Evolutionary conservation across 148 eudicot genomes (phyloP), one percentile per base, ranked within the genome.

Genomic region (Nyssa sinensis): DNA sequence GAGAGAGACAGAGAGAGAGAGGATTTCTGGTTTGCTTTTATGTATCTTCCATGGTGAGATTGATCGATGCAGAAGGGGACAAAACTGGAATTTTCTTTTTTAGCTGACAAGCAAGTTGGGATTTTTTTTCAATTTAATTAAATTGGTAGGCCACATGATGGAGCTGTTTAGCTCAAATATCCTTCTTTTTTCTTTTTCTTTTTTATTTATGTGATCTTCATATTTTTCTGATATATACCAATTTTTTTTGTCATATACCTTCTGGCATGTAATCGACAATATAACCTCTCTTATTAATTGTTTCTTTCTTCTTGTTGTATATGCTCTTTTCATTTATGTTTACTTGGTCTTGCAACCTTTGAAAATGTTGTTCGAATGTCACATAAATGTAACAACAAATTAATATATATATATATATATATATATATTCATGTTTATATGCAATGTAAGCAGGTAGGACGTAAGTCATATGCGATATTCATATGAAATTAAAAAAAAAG

Each of bases 1-100:
- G 66, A 51, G 62, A 16, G 77, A 74, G 19, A n/a, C 25, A 37
- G 34, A 70, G 66, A 51, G 62, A 16, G 77, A 74, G 19, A n/a
- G n/a, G n/a, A 74, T 4, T 7, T 7, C 24, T 31, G 27, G 28
- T 66, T 66, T 51, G n/a, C 5, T 51, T 27, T 41, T 57, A 19
- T 7, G 41, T 47, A 27, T 73, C 30, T 62, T 39, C 41, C 14
- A 35, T 63, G 67, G 37, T 62, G 37, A 60, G 16, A n/a, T n/a
- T n/a, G n/a, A n/a, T n/a, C n/a, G 75, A 62, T 2, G 55, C 23
- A 5, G 1, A 13, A 37, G 27, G 25, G 68, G 60, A 63, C 9
- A 27, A 63, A 30, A 39, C 64, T 39, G 49, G 62, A 64, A 34
- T n/a, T 62, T 29, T 60, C 30, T 29, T 25, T 59, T 58, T 28